Evolutionary conservation across 75 land plant genomes (phyloP), one percentile per base, ranked within the genome.

Genomic region (Pinus albicaulis): DNA sequence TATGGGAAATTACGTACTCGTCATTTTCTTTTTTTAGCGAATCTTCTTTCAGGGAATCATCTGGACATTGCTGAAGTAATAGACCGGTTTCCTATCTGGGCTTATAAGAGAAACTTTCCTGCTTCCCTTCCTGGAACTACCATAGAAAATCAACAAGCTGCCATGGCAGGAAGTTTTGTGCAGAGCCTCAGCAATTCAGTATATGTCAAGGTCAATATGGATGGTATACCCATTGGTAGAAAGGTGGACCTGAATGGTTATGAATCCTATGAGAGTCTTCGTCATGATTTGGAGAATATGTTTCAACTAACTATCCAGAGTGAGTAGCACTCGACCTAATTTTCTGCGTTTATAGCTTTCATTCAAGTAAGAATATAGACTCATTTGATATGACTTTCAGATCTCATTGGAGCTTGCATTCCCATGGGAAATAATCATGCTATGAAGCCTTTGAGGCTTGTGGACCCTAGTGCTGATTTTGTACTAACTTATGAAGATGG

Each of bases 191-290:
- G 57, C 14, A 86, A 24, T 61, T 83, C 90, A n/a, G 44, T 74
- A 16, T 92, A 81, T 79, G 90, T 93, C 10, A 93, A 93, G 76
- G 96, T 93, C 59, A 89, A 87, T 77, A 93, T 93, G 94, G 94
- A 93, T 84, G 94, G 96, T 58, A 74, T 81, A 41, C 86, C 88
- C 17, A 88, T 90, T 70, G 92, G 95, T 34, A 80, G 92, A 75
- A 91, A 91, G 75, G 83, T 93, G 53, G 90, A 93, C 82, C 80
- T 93, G 71, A 87, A 59, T 77, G 80, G 87, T 31, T 85, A 91
- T 79, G 55, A 58, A 25, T 77, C 83, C 71, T 93, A 91, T 68
- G 86, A 89, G 61, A 41, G 79, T 24, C 86, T 93, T 23, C 81
- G 84, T 3, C 57, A 28, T 20, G 80, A 86, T 23, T 72, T 93